Evolutionary conservation across 768 basidiomycete species (phyloP), one percentile per base, ranked within the genome.

Genomic region (Sporobolomyces roseus): DNA sequence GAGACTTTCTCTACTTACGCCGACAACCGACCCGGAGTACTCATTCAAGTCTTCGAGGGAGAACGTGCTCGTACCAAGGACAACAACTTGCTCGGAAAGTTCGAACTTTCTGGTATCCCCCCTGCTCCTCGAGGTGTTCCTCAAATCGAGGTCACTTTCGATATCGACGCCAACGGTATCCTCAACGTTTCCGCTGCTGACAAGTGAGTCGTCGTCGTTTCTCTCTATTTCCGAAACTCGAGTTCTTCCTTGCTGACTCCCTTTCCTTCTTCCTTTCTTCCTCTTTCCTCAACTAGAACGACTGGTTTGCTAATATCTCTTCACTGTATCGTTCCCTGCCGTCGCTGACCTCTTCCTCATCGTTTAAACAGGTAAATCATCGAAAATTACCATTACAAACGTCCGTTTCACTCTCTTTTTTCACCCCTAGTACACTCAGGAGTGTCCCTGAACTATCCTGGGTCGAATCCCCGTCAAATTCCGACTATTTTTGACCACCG

Each of bases 31-130:
- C 93, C 93, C 64, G 92, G 93, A 84, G 93, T 98, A 52, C 86
- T 96, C 77, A 96, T 98, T 93, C 94, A 46, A 91, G 93, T 30
- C 94, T 94, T 70, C 91, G 93, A 82, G 93, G 93, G 83, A 92
- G 96, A 77, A 84, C 97, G 74, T 83, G 91, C 93, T 36, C 90
- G 92, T 78, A 96, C 93, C 68, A 96, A 93, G 84, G 94, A 97
- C 82, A 97, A 97, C 85, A 96, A 97, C 83, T 80, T 93, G 38
- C 90, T 98, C 78, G 94, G 94, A 79, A 96, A 98, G 82, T 98
- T 97, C 80, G 93, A 97, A 81, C 88, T 98, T 36, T 89, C 90
- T 69, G 91, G 93, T 65, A 97, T 97, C 70, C 93, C 90, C 27
- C 93, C 94, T 46, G 92, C 94, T 29, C 94, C 93, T 69, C 91